Percentiles rank a stretch among this genome's conserved stretches.
Conservation (phyloP, 176 grass and related monocot genomes). For the Aegilops umbellulata region DNA sequence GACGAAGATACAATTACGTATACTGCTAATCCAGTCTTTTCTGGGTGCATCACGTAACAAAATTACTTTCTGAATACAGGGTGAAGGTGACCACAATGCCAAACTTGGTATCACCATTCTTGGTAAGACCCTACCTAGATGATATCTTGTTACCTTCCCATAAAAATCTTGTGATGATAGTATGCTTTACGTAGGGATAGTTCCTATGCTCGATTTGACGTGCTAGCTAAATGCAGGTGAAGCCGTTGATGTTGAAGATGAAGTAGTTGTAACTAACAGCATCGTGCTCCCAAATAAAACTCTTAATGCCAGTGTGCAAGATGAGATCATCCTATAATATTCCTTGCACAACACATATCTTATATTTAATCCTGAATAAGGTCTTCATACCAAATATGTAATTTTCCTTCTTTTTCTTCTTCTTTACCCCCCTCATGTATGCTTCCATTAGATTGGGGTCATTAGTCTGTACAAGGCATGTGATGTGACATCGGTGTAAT, state of each 20-base stretch:
- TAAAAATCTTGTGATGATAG: neutral
- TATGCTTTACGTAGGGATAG: neutral
- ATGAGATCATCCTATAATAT: slow-evolving; percentile 91
- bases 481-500: slow-evolving; percentile 7
- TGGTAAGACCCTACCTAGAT: slow-evolving; percentile 49
- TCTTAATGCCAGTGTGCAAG: slow-evolving; percentile 85
- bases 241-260: slow-evolving; percentile 91
- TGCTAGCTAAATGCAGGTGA: slow-evolving; percentile 60
- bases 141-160: slow-evolving; percentile 1
- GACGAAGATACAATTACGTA: neutral
- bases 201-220: slow-evolving; percentile 11
- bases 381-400: slow-evolving; percentile 23
- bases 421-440: slow-evolving; percentile 21
- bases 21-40: slow-evolving; percentile 1
- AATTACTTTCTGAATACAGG: slow-evolving; percentile 59
- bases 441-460: slow-evolving; percentile 30
- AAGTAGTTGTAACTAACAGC: slow-evolving; percentile 90
- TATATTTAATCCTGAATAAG: slow-evolving; percentile 36
- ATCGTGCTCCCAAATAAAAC: slow-evolving; percentile 96
- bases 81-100: slow-evolving; percentile 78
- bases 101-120: slow-evolving; percentile 99
- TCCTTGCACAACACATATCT: slow-evolving; percentile 21
- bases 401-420: slow-evolving; percentile 11
- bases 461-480: slow-evolving; percentile 23
- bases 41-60: neutral